Base-by-base conservation (phyloP, 371 early-diverging fungal genomes). In the Syncephalis fuscata region DNA sequence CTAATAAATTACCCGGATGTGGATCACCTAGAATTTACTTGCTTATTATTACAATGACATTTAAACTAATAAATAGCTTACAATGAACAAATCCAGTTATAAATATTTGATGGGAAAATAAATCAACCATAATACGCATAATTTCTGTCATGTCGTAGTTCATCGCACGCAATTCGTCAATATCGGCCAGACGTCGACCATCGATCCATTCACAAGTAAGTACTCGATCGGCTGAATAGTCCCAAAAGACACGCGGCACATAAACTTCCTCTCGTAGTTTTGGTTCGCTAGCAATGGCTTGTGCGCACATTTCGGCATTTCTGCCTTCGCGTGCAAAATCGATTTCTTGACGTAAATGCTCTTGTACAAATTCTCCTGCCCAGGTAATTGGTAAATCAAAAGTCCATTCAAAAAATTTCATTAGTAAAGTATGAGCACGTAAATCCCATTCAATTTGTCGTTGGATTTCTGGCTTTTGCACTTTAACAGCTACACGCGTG, bases 51-150 rank as follows among this genome's bases (percentile, higher is more conserved):
- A 27, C 16, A 8, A 39, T 44, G 21, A 26, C 2, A 32, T 32
- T 10, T 11, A 20, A 14, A 8, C 58, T 25, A 32, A 24, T 7
- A 9, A n/a, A 56, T 11, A 59, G 60, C 49, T 63, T 66, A 60
- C 88, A 76, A 61, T 91, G 92, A 1, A 92, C 83, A 62, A 88
- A 88, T 14, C 92, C 93, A 10, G 74, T 70, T 25, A 76, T 64
- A 51, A 92, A 92, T 41, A 92, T 85, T 57, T 92, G 91, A 57
- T 81, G 80, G 0, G 92, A 71, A 72, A 91, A 92, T 11, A 83
- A 73, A 43, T 86, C 80, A 7, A 88, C 77, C 16, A 85, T 66
- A 0, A 70, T 70, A 36, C 70, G 65, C 85, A 92, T 88, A 25
- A 87, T 70, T 27, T 68, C 68, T 26, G 58, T 58, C 36, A 61